Base-by-base conservation (phyloP, 177 flowering plant species). In the Telopea speciosissima region DNA sequence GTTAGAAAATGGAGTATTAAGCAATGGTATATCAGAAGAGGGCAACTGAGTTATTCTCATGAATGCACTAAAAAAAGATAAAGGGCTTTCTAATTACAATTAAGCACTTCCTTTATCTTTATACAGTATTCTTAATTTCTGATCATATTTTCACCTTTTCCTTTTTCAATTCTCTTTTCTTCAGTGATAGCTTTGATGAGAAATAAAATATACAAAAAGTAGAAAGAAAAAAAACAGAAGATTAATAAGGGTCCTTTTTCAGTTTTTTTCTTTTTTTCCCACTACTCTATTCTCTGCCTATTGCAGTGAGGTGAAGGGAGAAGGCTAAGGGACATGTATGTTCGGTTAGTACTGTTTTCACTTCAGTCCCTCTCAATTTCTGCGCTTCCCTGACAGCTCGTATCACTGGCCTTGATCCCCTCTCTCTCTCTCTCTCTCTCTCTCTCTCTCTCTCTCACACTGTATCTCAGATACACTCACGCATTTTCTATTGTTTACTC, bases 331-430 rank as follows among this genome's bases (percentile, higher is more conserved):
- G 68, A 69, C 78, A 72, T 72, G 72, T 70, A 31, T 44, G 66
- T 70, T 74, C 65, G 56, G 62, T 31, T 60, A 62, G 68, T 59
- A 67, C 69, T 24, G 71, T 66, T 24, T 33, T 61, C 71, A 31
- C 69, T 31, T 60, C 73, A 52, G 80, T 73, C 81, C 77, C 83
- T 81, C 83, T 85, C 85, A 81, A 80, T 72, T 83, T 84, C 86
- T 79, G 88, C 70, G 75, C 84, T 72, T 59, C 22, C 63, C 86
- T 76, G 79, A 77, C 78, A 62, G n/a, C 75, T 65, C 78, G 79
- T 74, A 84, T 81, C 86, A 63, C 65, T 74, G 54, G 52, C 70
- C 74, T 75, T 75, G 68, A 74, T 73, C 69, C 45, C 70, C 66
- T 33, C 56, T 40, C 49, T 63, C 45, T 61, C 64, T 69, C 78